These are phyloP conservation scores for Rhinocladiella mackenziei DNA, from an alignment of 2,329 filamentous ascomycete species.

Conservation along the genomic window DNA sequence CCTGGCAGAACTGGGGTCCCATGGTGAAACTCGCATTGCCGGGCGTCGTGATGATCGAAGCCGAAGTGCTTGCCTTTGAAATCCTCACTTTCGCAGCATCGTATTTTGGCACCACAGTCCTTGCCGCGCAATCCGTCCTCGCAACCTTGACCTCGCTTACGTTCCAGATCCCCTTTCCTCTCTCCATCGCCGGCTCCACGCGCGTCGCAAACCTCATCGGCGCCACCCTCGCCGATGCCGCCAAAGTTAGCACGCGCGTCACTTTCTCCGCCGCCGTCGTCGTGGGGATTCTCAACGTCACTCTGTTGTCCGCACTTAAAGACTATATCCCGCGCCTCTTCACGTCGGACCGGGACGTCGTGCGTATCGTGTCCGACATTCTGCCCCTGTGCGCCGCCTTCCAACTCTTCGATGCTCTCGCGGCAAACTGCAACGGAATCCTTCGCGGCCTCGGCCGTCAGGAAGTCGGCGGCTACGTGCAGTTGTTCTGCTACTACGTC, in stretches of 20 bases:
- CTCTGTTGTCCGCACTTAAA: constrained; percentile 64
- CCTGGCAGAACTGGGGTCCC: constrained; percentile 69
- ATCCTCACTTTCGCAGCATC: constrained; percentile 78
- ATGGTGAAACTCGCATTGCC: constrained; percentile 87
- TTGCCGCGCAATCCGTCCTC: constrained; percentile 85
- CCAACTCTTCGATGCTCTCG: constrained; percentile 81
- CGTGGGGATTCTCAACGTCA: constrained; percentile 75
- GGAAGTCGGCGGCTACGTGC: constrained; percentile 83
- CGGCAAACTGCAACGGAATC: constrained; percentile 76
- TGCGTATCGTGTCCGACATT: constrained; percentile 62
- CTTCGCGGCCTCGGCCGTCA: constrained; percentile 84
- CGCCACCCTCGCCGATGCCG: constrained; percentile 73
- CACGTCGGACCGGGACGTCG: constrained; percentile 68
- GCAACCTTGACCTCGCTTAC: constrained; percentile 73
- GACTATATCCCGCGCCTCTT: constrained; percentile 73
- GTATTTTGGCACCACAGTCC: constrained; percentile 70
- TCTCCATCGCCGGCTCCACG: constrained; percentile 83
- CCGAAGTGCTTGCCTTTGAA: constrained; percentile 91
- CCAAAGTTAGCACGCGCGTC: constrained; percentile 75
- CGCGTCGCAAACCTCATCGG: constrained; percentile 90
- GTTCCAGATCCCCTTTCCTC: constrained; percentile 88
- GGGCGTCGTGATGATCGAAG: constrained; percentile 88
- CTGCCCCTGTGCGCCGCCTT: constrained; percentile 81
- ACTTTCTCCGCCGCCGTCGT: constrained; percentile 62
- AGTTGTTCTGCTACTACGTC: constrained; percentile 79